These are phyloP conservation scores for Amaranthus cruentus DNA, from an alignment of 148 eudicot species.

Conservation along the genomic window DNA sequence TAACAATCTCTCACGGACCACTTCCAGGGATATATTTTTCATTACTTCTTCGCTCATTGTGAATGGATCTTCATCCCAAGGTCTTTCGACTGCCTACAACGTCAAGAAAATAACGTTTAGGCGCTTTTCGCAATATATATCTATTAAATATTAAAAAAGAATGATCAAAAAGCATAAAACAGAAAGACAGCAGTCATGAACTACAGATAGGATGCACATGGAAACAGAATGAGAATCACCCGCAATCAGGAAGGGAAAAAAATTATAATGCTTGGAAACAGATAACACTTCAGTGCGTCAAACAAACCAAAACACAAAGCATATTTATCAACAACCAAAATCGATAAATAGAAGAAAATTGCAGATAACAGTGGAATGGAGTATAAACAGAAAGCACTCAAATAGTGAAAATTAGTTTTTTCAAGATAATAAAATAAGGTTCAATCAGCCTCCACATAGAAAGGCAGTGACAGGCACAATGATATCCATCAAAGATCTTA, in stretches of 20 bases:
- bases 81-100: slow-evolving; percentile 70
- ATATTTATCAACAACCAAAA: no score
- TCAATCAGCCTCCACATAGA: no score
- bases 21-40: slow-evolving; percentile 90
- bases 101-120: background rate
- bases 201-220: background rate
- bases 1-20: slow-evolving; percentile 82
- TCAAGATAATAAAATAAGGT: no score
- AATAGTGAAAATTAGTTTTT: no score
- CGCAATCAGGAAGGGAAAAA: background rate
- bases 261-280: background rate
- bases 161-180: background rate
- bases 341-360: no score
- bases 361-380: no score
- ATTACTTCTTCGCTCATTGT: slow-evolving; percentile 89
- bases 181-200: background rate
- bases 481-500: no score
- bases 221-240: background rate
- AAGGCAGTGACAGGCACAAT: no score
- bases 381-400: no score
- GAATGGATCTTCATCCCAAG: slow-evolving; percentile 97
- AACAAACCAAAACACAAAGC: no score
- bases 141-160: background rate
- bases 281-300: background rate
- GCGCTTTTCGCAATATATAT: background rate